Evolutionary conservation across 164 flowering plant species (phyloP).

Genomic region (Aristolochia californica): DNA sequence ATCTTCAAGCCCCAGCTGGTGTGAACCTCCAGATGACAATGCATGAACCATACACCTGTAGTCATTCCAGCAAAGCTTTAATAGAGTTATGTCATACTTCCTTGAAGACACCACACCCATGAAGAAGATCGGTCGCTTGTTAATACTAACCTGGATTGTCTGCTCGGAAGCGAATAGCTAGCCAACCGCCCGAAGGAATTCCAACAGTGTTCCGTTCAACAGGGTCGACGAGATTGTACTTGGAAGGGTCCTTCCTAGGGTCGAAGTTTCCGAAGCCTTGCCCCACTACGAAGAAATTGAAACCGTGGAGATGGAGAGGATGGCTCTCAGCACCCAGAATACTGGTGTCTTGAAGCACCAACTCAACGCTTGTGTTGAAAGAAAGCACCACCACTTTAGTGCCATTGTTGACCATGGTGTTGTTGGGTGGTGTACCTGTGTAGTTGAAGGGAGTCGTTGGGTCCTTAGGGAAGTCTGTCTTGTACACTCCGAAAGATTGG

Average conservation of each 20-base stretch:
- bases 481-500: slow-evolving; percentile 41
- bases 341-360: slow-evolving; percentile 61
- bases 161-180: slow-evolving; percentile 45
- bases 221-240: slow-evolving; percentile 52
- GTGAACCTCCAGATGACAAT: slow-evolving; percentile 49
- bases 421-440: slow-evolving; percentile 55
- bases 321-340: slow-evolving; percentile 60
- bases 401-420: slow-evolving; percentile 31
- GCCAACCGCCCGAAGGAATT: slow-evolving; percentile 58
- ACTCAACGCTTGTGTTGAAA: slow-evolving; percentile 50
- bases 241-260: slow-evolving; percentile 33
- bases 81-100: too few relatives aligned
- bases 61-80: too few relatives aligned
- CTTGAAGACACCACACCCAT: too few relatives aligned
- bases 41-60: slow-evolving; percentile 63
- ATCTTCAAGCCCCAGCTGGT: slow-evolving; percentile 57
- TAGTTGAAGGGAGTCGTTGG: slow-evolving; percentile 38
- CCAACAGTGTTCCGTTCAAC: slow-evolving; percentile 50
- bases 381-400: slow-evolving; percentile 38
- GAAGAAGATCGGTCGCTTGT: too few relatives aligned
- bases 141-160: slow-evolving; percentile 52
- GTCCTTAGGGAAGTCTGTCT: slow-evolving; percentile 35
- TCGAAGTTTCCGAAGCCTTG: slow-evolving; percentile 58
- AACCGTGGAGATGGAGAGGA: slow-evolving; percentile 71
- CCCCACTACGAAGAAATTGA: slow-evolving; percentile 61